These are phyloP conservation scores for Clarireedia paspali DNA, from an alignment of 2,329 filamentous ascomycete genomes.

Conservation along the genomic window DNA sequence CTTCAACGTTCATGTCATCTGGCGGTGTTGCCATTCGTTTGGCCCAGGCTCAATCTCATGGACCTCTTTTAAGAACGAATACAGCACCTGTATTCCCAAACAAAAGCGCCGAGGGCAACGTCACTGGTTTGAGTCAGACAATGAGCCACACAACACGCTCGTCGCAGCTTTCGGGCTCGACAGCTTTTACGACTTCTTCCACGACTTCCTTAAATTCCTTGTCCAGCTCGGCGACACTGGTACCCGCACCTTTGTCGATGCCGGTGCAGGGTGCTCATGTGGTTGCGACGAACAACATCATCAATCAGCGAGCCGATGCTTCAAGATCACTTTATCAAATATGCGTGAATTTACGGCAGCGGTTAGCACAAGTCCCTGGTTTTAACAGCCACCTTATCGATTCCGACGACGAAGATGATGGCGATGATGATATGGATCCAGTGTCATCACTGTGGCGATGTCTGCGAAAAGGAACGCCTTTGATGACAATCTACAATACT, in stretches of 20 bases:
- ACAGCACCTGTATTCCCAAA: conserved; percentile 26
- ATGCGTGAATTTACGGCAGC: conserved; percentile 75
- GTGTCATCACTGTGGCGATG: conserved; percentile 89
- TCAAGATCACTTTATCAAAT: conserved; percentile 91
- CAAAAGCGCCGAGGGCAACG: conserved; percentile 15
- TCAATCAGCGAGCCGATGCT: conserved; percentile 93
- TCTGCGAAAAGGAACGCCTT: conserved; percentile 72
- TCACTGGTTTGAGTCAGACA: conserved; percentile 22
- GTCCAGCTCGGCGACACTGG: conserved; percentile 28
- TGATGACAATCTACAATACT: conserved; percentile 84
- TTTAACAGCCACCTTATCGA: conserved; percentile 70
- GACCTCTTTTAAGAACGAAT: conserved; percentile 27
- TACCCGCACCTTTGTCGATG: conserved; percentile 28
- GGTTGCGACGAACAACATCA: conserved; percentile 82
- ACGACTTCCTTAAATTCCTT: conserved; percentile 28
- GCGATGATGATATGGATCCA: conserved; percentile 62
- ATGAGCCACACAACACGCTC: conserved; percentile 38
- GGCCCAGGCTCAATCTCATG: conserved; percentile 27
- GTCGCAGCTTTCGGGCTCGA: conserved; percentile 57
- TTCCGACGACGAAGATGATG: conserved; percentile 61
- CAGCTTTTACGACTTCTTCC: conserved; percentile 38
- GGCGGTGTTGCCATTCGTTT: conserved; percentile 24
- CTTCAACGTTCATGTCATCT: conserved; percentile 24
- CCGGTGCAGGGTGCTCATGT: conserved; percentile 50
- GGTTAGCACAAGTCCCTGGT: conserved; percentile 73